Percentiles rank a stretch among this genome's conserved stretches.
These are phyloP conservation scores for Butyriboletus loyo DNA, from an alignment of 768 basidiomycete genomes.

Conservation along the genomic window DNA sequence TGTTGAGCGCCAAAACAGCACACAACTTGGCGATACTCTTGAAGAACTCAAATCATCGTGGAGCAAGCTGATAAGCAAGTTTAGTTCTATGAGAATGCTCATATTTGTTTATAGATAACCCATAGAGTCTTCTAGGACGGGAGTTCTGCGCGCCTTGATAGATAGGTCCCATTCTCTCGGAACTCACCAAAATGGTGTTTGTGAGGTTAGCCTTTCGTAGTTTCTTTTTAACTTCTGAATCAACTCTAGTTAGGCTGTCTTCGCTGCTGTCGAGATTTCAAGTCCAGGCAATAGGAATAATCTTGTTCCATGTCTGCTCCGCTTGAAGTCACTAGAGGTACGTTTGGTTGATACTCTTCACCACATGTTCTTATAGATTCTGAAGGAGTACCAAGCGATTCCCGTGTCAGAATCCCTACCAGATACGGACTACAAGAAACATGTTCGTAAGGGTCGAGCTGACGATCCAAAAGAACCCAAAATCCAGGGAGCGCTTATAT, in stretches of 20 bases:
- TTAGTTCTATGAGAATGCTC: not conserved
- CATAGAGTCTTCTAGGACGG: constrained; percentile 66
- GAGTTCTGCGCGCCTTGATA: constrained; percentile 72
- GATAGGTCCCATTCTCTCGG: constrained; percentile 58
- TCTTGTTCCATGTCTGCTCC: constrained; percentile 68
- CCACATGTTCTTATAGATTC: constrained; percentile 1
- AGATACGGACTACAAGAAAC: constrained; percentile 12
- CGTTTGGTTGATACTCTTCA: constrained; percentile 8
- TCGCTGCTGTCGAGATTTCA: constrained; percentile 55
- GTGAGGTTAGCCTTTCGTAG: constrained; percentile 47
- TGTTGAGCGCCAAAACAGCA: constrained; percentile 55
- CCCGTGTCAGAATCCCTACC: constrained; percentile 5
- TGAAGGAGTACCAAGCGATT: constrained; percentile 23
- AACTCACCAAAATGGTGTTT: constrained; percentile 45
- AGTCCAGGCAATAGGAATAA: constrained; percentile 45
- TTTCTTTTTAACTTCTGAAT: not conserved
- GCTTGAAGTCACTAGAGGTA: constrained; percentile 50
- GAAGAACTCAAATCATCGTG: constrained; percentile 58
- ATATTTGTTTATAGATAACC: constrained; percentile 1
- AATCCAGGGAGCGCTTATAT: constrained; percentile 79
- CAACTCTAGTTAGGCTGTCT: constrained; percentile 48
- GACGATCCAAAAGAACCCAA: constrained; percentile 56
- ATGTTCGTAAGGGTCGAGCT: constrained; percentile 13
- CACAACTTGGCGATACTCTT: constrained; percentile 53
- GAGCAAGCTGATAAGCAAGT: constrained; percentile 68